phyloP scores from a whole-genome alignment of 768 basidiomycete species.

The Suillus luteus region DNA sequence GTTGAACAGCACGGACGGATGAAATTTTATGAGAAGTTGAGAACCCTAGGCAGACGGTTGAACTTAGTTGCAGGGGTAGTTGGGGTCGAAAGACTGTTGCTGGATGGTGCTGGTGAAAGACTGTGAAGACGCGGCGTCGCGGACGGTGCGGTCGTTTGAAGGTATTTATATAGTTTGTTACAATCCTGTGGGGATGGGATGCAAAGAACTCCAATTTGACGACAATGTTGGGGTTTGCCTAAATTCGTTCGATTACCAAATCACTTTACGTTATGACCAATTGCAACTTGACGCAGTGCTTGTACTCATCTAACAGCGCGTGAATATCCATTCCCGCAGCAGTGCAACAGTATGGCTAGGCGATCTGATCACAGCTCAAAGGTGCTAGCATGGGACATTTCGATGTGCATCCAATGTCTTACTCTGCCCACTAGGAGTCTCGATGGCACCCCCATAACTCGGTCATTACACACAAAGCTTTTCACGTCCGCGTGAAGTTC shows the following conservation, averaged over 20 bases:
- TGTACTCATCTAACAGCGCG: too few relatives aligned
- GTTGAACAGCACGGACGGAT: conserved; percentile 2
- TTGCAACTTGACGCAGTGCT: too few relatives aligned
- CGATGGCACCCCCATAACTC: background rate
- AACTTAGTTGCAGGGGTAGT: background rate
- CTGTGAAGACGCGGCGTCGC: conserved; percentile 32
- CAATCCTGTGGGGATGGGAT: conserved; percentile 27
- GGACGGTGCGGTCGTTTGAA: conserved; percentile 31
- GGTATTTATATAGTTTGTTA: conserved; percentile 26
- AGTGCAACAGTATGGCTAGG: too few relatives aligned
- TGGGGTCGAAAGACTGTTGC: conserved; percentile 9
- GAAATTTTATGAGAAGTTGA: conserved; percentile 11
- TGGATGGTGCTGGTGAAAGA: conserved; percentile 19
- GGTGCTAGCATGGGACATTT: too few relatives aligned
- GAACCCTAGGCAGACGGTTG: background rate
- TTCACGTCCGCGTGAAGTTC: background rate
- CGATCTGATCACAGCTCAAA: too few relatives aligned
- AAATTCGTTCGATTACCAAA: conserved; percentile 2
- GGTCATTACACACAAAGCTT: background rate
- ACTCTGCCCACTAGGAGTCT: background rate
- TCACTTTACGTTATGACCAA: too few relatives aligned
- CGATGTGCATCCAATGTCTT: too few relatives aligned
- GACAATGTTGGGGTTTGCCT: conserved; percentile 33
- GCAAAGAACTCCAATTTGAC: conserved; percentile 9
- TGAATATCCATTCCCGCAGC: too few relatives aligned